phyloP scores from a whole-genome alignment of 352 stramenopile species.

The Phytopythium montanum region DNA sequence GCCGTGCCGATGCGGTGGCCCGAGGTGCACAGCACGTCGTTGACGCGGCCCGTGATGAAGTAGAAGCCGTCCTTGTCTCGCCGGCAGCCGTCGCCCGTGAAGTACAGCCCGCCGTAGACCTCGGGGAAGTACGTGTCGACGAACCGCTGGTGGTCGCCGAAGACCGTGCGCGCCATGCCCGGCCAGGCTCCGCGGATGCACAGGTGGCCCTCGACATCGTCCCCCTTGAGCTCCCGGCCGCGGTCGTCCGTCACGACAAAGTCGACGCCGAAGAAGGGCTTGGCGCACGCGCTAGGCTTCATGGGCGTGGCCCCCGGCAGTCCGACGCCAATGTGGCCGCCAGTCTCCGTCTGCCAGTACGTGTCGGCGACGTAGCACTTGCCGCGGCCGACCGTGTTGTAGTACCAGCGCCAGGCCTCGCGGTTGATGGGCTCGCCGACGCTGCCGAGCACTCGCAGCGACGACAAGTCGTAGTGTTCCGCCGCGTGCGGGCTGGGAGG shows the following conservation, averaged over 20 bases:
- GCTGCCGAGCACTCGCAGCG: constrained; percentile 93
- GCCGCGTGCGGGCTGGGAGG: constrained; percentile 14
- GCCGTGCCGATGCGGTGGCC: constrained; percentile 90
- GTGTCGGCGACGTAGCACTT: constrained; percentile 95
- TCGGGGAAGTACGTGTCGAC: constrained; percentile 93
- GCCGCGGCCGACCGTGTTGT: constrained; percentile 87
- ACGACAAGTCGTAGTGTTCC: constrained; percentile 86
- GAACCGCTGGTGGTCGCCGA: constrained; percentile 94
- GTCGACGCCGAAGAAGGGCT: constrained; percentile 97
- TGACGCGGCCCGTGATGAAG: constrained; percentile 98
- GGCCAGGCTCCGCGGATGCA: constrained; percentile 96
- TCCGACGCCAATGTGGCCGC: constrained; percentile 94
- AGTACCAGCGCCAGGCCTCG: constrained; percentile 97
- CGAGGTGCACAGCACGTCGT: constrained; percentile 96
- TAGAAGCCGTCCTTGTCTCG: constrained; percentile 96
- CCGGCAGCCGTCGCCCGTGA: constrained; percentile 89
- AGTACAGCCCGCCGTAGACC: constrained; percentile 97
- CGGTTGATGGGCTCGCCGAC: constrained; percentile 99
- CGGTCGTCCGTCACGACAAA: constrained; percentile 76
- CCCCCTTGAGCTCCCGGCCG: constrained; percentile 87
- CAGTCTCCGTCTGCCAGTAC: constrained; percentile 98
- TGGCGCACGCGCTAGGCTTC: constrained; percentile 92
- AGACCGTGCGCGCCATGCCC: constrained; percentile 94
- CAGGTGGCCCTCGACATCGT: constrained; percentile 92
- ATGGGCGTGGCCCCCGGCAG: constrained; percentile 88